phyloP scores from a whole-genome alignment of 75 land plant species.

The Cupressus sempervirens region DNA sequence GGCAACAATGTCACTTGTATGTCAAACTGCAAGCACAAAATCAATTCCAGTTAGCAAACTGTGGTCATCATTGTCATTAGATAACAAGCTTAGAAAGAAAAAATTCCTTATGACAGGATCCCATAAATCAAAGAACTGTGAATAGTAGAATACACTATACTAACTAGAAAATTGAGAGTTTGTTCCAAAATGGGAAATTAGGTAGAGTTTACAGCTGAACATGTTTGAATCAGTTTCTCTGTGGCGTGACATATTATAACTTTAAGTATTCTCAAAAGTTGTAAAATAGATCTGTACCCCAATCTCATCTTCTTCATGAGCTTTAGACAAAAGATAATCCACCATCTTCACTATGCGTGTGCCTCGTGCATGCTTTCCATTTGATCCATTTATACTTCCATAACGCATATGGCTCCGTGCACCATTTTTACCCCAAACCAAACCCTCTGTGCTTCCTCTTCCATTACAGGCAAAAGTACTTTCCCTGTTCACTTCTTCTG shows the following conservation, averaged over 20 bases:
- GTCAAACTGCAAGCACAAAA: conserved; percentile 49
- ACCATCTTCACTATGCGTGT: conserved; percentile 49
- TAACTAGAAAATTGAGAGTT: not conserved
- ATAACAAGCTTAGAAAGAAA: not conserved
- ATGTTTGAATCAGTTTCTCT: conserved; percentile 7
- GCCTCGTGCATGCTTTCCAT: conserved; percentile 38
- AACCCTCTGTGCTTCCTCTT: conserved; percentile 36
- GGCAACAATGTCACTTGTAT: conserved; percentile 63
- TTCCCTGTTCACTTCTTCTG: conserved; percentile 34
- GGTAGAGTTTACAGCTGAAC: not conserved
- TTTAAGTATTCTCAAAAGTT: not conserved
- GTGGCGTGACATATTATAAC: not conserved
- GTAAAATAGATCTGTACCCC: conserved; percentile 31
- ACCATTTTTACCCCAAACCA: conserved; percentile 76
- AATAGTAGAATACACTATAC: no score
- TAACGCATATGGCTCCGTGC: conserved; percentile 70
- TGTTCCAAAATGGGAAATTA: not conserved
- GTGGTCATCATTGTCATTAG: not conserved
- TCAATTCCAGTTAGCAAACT: not conserved
- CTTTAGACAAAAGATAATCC: conserved; percentile 43
- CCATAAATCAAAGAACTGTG: not conserved
- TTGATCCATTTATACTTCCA: conserved; percentile 43
- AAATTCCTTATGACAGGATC: not conserved
- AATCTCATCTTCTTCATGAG: conserved; percentile 38
- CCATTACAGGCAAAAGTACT: conserved; percentile 23